Evolutionary conservation across 352 stramenopile species (phyloP).

Genomic region (Elongisporangium prolatum): DNA sequence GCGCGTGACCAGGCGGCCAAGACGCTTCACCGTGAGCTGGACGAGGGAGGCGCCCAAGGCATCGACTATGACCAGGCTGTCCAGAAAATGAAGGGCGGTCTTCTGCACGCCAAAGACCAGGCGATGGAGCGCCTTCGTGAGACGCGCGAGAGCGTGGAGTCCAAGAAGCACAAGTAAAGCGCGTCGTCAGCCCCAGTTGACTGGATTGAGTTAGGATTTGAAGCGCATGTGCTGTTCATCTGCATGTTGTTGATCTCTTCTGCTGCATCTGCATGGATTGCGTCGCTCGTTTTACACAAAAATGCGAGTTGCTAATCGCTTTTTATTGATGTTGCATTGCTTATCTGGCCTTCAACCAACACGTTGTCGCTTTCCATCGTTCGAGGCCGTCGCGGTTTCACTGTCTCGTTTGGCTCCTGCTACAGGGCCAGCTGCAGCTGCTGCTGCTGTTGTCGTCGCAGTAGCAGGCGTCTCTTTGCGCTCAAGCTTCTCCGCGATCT

Average conservation of each 20-base stretch:
- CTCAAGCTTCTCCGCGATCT: conserved; percentile 77
- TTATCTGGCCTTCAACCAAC: conserved; percentile 17
- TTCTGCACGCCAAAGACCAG: conserved; percentile 28
- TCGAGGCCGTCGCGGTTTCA: conserved; percentile 7
- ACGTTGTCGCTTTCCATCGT: conserved; percentile 65
- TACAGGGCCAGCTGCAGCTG: conserved; percentile 2
- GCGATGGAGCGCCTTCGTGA: conserved; percentile 29
- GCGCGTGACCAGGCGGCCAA: not conserved
- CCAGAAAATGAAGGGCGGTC: not conserved
- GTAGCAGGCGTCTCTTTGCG: conserved; percentile 24
- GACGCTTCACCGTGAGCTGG: not conserved
- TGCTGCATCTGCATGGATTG: not conserved
- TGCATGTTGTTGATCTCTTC: not conserved
- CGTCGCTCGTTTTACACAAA: too few relatives aligned
- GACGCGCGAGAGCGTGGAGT: conserved; percentile 20
- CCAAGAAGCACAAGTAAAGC: conserved; percentile 34
- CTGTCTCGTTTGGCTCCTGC: conserved; percentile 23
- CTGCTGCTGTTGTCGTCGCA: conserved; percentile 4
- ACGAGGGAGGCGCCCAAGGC: not conserved
- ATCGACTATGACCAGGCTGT: not conserved
- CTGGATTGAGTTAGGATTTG: too few relatives aligned
- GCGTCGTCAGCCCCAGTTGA: too few relatives aligned
- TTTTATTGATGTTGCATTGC: not conserved
- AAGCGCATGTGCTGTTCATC: not conserved
- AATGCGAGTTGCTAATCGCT: not conserved